Conservation (phyloP, 2,329 filamentous ascomycete species). For the Apiospora sp. region DNA sequence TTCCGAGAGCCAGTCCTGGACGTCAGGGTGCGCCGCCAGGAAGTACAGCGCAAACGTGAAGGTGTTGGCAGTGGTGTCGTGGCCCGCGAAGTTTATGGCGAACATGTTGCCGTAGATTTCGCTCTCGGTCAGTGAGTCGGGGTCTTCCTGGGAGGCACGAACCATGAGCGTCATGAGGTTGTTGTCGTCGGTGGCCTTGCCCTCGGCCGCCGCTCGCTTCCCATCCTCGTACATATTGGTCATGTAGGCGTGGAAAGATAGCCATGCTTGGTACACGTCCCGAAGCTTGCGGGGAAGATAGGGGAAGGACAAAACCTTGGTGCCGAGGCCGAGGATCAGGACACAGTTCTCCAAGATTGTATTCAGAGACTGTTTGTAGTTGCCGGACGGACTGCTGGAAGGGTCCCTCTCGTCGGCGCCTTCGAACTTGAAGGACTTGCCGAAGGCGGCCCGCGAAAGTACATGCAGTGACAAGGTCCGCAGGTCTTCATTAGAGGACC, state of each 20-base stretch:
- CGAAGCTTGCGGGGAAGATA: conserved; percentile 33
- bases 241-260: conserved; percentile 41
- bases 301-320: conserved; percentile 34
- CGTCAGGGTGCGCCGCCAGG: conserved; percentile 51
- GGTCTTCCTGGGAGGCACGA: conserved; percentile 37
- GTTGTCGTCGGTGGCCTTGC: background rate
- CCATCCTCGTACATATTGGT: conserved; percentile 41
- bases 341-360: conserved; percentile 42
- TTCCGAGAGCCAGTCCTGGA: conserved; percentile 55
- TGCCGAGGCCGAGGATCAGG: conserved; percentile 40
- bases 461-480: conserved; percentile 30
- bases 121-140: conserved; percentile 41
- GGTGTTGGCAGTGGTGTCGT: conserved; percentile 58
- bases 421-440: conserved; percentile 30
- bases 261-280: conserved; percentile 33
- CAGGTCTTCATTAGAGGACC: conserved; percentile 25
- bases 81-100: conserved; percentile 57
- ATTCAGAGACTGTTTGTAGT: conserved; percentile 34
- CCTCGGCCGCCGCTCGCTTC: conserved; percentile 33
- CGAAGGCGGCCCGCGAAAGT: conserved; percentile 27
- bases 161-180: conserved; percentile 31
- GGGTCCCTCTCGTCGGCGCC: conserved; percentile 28
- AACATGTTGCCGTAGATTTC: conserved; percentile 60
- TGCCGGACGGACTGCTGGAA: background rate
- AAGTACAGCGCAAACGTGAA: conserved; percentile 52